Conservation (phyloP, 495 filamentous ascomycete genomes). For the Pseudevernia furfuracea region DNA sequence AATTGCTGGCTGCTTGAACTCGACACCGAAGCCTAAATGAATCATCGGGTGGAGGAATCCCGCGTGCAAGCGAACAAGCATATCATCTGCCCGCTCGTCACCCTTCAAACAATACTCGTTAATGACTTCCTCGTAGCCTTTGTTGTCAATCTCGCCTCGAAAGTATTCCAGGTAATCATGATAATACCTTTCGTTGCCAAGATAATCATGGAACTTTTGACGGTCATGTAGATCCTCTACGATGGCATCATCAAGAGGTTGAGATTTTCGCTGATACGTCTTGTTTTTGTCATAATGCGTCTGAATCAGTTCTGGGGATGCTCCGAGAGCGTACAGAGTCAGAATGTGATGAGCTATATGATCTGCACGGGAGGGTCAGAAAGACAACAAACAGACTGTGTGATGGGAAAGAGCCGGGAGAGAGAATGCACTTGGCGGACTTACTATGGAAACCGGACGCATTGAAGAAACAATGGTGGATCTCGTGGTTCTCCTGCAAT, state of each 20-base stretch:
- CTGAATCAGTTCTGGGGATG: slow-evolving; percentile 47
- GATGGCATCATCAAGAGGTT: slow-evolving; percentile 36
- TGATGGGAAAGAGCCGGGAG: neutral
- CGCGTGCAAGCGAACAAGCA: slow-evolving; percentile 51
- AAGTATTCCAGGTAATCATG: slow-evolving; percentile 66
- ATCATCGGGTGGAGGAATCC: slow-evolving; percentile 75
- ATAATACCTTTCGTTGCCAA: slow-evolving; percentile 51
- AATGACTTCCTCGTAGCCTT: slow-evolving; percentile 52
- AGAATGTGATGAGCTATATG: slow-evolving; percentile 71
- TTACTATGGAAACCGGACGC: slow-evolving; percentile 58
- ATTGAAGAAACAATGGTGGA: slow-evolving; percentile 76
- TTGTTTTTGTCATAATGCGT: slow-evolving; percentile 52
- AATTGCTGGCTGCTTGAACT: slow-evolving; percentile 73
- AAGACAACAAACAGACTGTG: neutral
- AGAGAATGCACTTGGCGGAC: slow-evolving; percentile 7
- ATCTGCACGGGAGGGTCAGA: slow-evolving; percentile 27
- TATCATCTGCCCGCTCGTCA: slow-evolving; percentile 51
- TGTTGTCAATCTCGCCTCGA: slow-evolving; percentile 56
- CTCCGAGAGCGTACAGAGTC: slow-evolving; percentile 68
- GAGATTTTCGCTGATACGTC: slow-evolving; percentile 50
- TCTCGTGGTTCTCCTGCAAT: slow-evolving; percentile 65
- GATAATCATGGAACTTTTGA: slow-evolving; percentile 42
- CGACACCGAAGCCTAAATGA: slow-evolving; percentile 75
- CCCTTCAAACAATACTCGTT: slow-evolving; percentile 58
- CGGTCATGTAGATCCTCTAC: slow-evolving; percentile 47